A percentile compares a stretch with the other conserved stretches of the same genome.
phyloP scores from a whole-genome alignment of 2,329 filamentous ascomycete genomes.

The Dothiorella sarmentorum region DNA sequence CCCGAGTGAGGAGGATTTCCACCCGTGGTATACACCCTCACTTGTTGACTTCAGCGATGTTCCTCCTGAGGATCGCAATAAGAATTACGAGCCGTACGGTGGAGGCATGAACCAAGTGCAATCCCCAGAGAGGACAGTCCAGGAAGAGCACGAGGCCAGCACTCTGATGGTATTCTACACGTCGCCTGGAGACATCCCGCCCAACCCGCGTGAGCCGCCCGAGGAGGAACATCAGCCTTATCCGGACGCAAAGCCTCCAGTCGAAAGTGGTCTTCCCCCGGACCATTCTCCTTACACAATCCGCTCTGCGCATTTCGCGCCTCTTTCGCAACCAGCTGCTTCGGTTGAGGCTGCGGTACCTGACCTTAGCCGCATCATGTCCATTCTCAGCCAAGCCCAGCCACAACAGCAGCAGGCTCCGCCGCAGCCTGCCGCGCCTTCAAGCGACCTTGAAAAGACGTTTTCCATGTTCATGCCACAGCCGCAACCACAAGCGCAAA shows the following conservation, averaged over 20 bases:
- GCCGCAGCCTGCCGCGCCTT: conserved; percentile 21
- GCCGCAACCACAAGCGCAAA: conserved; percentile 18
- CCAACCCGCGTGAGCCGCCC: conserved; percentile 44
- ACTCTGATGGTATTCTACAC: conserved; percentile 48
- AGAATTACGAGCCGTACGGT: conserved; percentile 46
- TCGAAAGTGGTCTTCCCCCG: conserved; percentile 39
- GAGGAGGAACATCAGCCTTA: conserved; percentile 30
- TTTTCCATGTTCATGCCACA: conserved; percentile 19
- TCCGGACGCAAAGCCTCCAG: conserved; percentile 22
- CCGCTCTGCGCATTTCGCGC: conserved; percentile 22
- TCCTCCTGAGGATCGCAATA: conserved; percentile 38
- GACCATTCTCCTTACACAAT: conserved; percentile 24
- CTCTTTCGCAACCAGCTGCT: conserved; percentile 20
- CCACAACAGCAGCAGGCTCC: conserved; percentile 22
- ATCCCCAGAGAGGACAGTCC: conserved; percentile 42
- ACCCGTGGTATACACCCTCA: conserved; percentile 32
- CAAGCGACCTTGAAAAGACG: conserved; percentile 16
- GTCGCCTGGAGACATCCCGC: conserved; percentile 44
- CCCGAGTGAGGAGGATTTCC: conserved; percentile 44
- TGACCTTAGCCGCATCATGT: conserved; percentile 13
- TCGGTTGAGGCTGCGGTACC: not conserved
- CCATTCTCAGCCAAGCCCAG: conserved; percentile 13
- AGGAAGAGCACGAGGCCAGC: conserved; percentile 44
- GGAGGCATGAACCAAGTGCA: conserved; percentile 40
- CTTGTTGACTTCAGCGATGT: conserved; percentile 45